Evolutionary conservation across 495 filamentous ascomycete species (phyloP), one percentile per base, ranked within the genome.

Genomic region (Penicillium dipodomyicola): DNA sequence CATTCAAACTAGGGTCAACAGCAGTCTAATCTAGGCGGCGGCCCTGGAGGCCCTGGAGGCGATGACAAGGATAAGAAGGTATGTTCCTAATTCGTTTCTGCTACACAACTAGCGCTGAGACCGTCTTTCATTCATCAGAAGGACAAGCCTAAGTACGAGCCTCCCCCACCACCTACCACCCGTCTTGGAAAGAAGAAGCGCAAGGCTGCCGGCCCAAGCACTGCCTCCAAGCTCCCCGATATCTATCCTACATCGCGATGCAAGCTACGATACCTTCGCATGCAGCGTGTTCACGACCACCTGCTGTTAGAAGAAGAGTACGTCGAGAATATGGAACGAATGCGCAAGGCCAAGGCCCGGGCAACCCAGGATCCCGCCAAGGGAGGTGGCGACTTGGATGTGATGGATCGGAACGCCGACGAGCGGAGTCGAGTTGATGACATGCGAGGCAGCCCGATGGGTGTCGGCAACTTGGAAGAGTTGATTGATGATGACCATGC

Each of bases 401-500:
- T 76, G 65, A 67, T 72, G 62, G 69, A 92, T 64, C 81, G 94
- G 14, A 92, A 94, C 67, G 94, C 96, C 22, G 94, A 97, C 70
- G 94, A 99, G 79, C 83, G 94, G 66, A 87, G 91, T 63, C 87
- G 94, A 23, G 95, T 99, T 30, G 94, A 99, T 75, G 94, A 99
- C 71, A 97, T 97, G 92, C 84, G 94, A 69, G 94, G 94, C 40
- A 96, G 90, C 70, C 94, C 94, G 41, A 99, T 99, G 94, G 94
- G 94, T 14, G 94, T 99, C 42, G 94, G 94, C 41, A 97, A 94
- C 59, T 74, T 99, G 65, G 94, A 97, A 74, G 94, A 99, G 77
- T 88, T 99, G 84, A 99, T 99, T 66, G 94, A 99, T 72, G 94
- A 99, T 75, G 94, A 99, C 76, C 94, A 99, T 68, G 94, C 94